Conservation (phyloP, 2,329 filamentous ascomycete genomes). For the Aureobasidium mangrovei region DNA sequence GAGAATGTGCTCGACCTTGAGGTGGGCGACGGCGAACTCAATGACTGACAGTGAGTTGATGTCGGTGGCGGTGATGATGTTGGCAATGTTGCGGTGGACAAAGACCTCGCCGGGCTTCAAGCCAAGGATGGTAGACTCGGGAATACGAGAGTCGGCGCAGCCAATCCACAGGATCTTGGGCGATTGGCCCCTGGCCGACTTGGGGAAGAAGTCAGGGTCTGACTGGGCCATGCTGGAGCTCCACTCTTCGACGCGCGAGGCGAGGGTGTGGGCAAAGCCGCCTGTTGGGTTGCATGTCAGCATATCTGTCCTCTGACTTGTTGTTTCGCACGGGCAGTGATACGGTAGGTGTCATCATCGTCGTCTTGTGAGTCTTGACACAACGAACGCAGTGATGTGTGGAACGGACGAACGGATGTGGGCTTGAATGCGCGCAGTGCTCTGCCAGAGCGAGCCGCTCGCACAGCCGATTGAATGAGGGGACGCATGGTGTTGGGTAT, state of each 20-base stretch:
- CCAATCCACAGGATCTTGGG: conserved; percentile 71
- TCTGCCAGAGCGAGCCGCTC: conserved; percentile 4
- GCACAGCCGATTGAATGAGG: conserved; percentile 1
- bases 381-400: conserved; percentile 7
- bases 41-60: conserved; percentile 67
- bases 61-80: conserved; percentile 67
- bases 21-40: conserved; percentile 65
- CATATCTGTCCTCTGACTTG: background rate
- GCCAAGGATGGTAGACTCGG: conserved; percentile 72
- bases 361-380: background rate
- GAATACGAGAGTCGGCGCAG: conserved; percentile 77
- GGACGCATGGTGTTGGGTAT: conserved; percentile 11
- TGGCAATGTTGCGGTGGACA: conserved; percentile 85
- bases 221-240: conserved; percentile 54
- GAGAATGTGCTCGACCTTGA: conserved; percentile 58
- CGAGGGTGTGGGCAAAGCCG: conserved; percentile 53
- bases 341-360: conserved; percentile 3
- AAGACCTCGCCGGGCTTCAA: conserved; percentile 78
- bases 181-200: conserved; percentile 57
- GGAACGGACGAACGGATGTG: background rate
- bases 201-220: conserved; percentile 63
- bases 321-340: background rate
- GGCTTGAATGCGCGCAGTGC: conserved; percentile 1
- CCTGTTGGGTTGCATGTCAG: conserved; percentile 30
- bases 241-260: conserved; percentile 59